Evolutionary conservation across 1,284 basidiomycete genomes (phyloP), one percentile per base, ranked within the genome.

Genomic region (Ustilago nuda): DNA sequence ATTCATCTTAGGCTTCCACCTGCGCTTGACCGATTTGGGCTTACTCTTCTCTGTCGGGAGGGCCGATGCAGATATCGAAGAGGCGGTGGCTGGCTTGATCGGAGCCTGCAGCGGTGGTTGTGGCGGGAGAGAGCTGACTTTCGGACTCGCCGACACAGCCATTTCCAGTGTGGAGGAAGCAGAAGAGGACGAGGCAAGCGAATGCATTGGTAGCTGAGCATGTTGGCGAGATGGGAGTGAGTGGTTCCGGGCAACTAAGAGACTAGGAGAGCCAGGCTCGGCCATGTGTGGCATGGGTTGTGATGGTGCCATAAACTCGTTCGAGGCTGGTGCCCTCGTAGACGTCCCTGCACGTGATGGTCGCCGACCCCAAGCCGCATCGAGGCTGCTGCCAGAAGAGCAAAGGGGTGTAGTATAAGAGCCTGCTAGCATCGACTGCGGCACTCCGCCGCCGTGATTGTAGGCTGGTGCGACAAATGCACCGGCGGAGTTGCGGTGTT

Each of bases 181-280:
- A 8, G 61, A 56, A 9, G 60, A 54, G 2, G 61, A 35, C 19
- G 54, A 15, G 8, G 50, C 36, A 5, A 56, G 33, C 35, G 56
- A 37, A n/a, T 45, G 70, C 15, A 37, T 4, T 8, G 56, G 17
- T 19, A 45, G 53, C 19, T 63, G 56, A 56, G 39, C 53, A 48
- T 66, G 27, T 15, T 64, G 61, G 1, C 53, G 61, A 6, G 58
- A 55, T n/a, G 56, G 36, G 30, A 57, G 33, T 17, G 58, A 13
- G 6, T 63, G 48, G 9, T 67, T 64, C 12, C 61, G 55, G 19
- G 70, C 70, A 11, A 72, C 52, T 2, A 56, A 36, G 41, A 72
- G n/a, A n/a, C 64, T 72, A 4, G 70, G 70, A 39, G 70, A 72
- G 45, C 64, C 61, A 8, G 70, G 70, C 15, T 66, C 64, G 6